A percentile compares a stretch with the other conserved stretches of the same genome.
Evolutionary conservation across 371 early-diverging fungal species (phyloP).

Genomic region (Blakeslea trispora): DNA sequence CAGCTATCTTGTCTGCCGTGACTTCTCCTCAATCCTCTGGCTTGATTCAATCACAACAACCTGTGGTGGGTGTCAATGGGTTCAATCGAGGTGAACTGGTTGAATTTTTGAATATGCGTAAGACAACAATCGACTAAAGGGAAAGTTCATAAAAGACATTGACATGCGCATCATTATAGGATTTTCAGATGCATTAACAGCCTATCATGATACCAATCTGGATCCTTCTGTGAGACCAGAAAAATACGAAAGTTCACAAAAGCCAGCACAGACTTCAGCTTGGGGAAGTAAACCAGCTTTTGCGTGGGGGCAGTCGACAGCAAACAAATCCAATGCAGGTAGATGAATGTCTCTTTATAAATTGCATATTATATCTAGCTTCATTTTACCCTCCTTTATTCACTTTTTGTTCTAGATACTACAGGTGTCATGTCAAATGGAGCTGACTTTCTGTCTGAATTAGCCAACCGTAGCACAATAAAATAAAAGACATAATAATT

Average conservation of each 20-base stretch:
- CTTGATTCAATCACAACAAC: constrained; percentile 14
- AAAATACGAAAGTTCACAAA: constrained; percentile 22
- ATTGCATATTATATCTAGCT: no score
- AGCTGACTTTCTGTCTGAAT: constrained; percentile 18
- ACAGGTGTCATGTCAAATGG: constrained; percentile 24
- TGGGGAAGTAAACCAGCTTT: no score
- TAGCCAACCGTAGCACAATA: constrained; percentile 9
- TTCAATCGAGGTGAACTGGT: constrained; percentile 25
- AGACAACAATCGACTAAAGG: no score
- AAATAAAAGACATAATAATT: no score
- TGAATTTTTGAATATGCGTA: constrained; percentile 35
- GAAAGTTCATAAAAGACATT: no score
- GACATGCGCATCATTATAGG: no score
- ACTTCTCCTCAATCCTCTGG: constrained; percentile 22
- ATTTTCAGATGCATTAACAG: constrained; percentile 30
- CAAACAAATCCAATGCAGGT: constrained; percentile 2
- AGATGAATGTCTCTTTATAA: not conserved
- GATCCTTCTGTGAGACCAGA: constrained; percentile 29
- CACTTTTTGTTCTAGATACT: not conserved
- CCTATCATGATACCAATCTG: constrained; percentile 35
- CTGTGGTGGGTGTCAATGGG: constrained; percentile 10
- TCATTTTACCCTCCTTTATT: no score
- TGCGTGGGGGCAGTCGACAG: constrained; percentile 13
- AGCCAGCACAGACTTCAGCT: constrained; percentile 14
- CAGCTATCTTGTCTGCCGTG: constrained; percentile 31